Evolutionary conservation across 1,139 yeast genomes (phyloP).

Genomic region (Lizanozyma gosingica): DNA sequence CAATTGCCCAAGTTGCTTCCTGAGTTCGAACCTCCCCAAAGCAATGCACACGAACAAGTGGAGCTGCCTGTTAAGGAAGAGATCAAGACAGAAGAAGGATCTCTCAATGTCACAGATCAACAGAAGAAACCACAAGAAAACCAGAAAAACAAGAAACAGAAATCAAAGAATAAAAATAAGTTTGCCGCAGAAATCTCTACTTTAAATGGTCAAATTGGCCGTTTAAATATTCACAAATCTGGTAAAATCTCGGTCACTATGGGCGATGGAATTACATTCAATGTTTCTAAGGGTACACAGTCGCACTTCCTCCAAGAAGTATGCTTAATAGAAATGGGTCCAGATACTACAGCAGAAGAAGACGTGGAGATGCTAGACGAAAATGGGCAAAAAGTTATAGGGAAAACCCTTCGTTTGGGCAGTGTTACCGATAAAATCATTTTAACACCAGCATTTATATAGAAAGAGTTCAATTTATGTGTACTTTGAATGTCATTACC

Average conservation of each 20-base stretch:
- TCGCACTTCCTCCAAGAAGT: slow-evolving; percentile 70
- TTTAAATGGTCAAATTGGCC: slow-evolving; percentile 57
- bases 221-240: slow-evolving; percentile 65
- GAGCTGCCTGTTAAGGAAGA: slow-evolving; percentile 7
- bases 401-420: slow-evolving; percentile 51
- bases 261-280: slow-evolving; percentile 59
- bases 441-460: slow-evolving; percentile 30
- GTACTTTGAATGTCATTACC: no score
- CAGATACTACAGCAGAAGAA: slow-evolving; percentile 8
- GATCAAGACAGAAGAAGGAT: slow-evolving; percentile 8
- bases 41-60: slow-evolving; percentile 6
- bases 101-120: slow-evolving; percentile 7
- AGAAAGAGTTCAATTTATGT: background rate
- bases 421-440: slow-evolving; percentile 49
- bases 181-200: slow-evolving; percentile 1
- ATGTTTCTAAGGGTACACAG: slow-evolving; percentile 66
- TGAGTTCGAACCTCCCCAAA: slow-evolving; percentile 22
- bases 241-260: slow-evolving; percentile 70
- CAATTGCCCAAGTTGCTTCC: slow-evolving; percentile 73
- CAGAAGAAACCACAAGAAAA: slow-evolving; percentile 6
- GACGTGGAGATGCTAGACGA: slow-evolving; percentile 25
- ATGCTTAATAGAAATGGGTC: slow-evolving; percentile 39
- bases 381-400: slow-evolving; percentile 27
- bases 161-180: slow-evolving; percentile 3
- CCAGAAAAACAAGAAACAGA: slow-evolving; percentile 4